These are phyloP conservation scores for Begonia peltatifolia DNA, from an alignment of 306 rosid genomes.

Conservation along the genomic window DNA sequence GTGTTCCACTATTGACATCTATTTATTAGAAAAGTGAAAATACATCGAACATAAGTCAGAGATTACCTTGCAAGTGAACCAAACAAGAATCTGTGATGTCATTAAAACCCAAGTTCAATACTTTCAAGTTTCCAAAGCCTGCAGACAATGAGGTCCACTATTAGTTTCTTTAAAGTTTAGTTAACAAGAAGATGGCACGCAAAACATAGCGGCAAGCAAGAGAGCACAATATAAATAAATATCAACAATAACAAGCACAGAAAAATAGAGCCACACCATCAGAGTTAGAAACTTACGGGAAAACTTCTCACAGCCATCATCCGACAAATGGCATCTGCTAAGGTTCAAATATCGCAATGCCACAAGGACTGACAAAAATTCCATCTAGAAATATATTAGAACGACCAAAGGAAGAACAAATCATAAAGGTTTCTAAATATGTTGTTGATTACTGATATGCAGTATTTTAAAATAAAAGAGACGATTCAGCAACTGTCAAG, in stretches of 20 bases:
- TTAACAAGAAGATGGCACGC: too few relatives aligned
- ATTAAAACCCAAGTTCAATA: constrained; percentile 68
- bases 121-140: constrained; percentile 65
- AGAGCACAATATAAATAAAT: neutral
- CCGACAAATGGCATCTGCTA: constrained; percentile 54
- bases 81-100: constrained; percentile 58
- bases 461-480: too few relatives aligned
- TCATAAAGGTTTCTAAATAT: too few relatives aligned
- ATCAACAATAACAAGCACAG: neutral
- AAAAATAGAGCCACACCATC: constrained; percentile 5
- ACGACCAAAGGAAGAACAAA: constrained; percentile 1
- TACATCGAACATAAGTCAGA: neutral
- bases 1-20: too few relatives aligned
- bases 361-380: constrained; percentile 45
- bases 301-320: constrained; percentile 50
- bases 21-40: neutral
- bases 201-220: neutral
- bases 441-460: too few relatives aligned
- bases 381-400: constrained; percentile 11
- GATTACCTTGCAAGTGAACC: constrained; percentile 64
- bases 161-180: constrained; percentile 2
- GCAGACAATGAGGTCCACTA: constrained; percentile 14
- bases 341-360: constrained; percentile 63
- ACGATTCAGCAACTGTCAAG: too few relatives aligned
- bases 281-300: constrained; percentile 49